phyloP scores from a whole-genome alignment of 768 basidiomycete species.

The Leucosporidium scottii region DNA sequence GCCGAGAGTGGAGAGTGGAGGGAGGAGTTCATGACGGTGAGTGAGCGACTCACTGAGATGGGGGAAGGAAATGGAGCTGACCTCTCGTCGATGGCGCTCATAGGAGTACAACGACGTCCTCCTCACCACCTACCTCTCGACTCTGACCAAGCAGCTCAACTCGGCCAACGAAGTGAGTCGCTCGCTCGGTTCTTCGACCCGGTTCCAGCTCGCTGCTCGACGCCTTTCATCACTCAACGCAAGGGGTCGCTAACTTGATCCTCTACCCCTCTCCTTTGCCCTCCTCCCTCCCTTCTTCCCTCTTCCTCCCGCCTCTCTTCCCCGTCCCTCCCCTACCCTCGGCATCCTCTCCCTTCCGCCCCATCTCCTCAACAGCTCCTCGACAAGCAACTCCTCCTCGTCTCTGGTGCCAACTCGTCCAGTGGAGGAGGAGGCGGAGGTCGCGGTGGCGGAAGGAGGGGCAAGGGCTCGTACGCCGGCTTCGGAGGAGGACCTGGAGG shows the following conservation, averaged over 20 bases:
- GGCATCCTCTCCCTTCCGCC: no score
- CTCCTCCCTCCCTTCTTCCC: not conserved
- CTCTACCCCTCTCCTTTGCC: not conserved
- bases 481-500: not conserved
- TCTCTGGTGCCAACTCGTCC: not conserved
- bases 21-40: conserved; percentile 79
- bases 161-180: conserved; percentile 74
- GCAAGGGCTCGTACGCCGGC: not conserved
- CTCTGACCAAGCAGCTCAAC: conserved; percentile 79
- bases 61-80: not conserved
- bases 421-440: not conserved
- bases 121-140: conserved; percentile 77
- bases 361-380: conserved; percentile 14
- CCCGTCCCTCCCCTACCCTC: no score
- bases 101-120: conserved; percentile 97
- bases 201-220: not conserved
- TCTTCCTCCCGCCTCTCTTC: not conserved
- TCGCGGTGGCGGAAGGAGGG: not conserved
- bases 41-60: conserved; percentile 33
- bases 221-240: no score
- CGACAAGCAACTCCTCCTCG: conserved; percentile 28
- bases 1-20: conserved; percentile 52
- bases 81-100: not conserved
- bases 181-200: not conserved
- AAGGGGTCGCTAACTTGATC: no score